Evolutionary conservation across 176 grass and related monocot species (phyloP).

Genomic region (Bonia amplexicaulis): DNA sequence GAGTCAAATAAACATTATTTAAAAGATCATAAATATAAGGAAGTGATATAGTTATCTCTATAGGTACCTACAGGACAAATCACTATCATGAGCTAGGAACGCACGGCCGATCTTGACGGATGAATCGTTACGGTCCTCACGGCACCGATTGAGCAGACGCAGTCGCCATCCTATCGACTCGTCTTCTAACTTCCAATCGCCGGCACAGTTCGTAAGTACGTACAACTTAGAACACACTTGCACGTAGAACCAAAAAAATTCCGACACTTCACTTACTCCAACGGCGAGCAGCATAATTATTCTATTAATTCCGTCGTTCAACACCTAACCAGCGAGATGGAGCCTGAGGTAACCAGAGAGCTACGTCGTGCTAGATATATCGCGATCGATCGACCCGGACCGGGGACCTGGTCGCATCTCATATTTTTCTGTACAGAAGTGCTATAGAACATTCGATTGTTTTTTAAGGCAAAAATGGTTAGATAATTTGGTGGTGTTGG

Average conservation of each 20-base stretch:
- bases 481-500: too few relatives aligned
- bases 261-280: conserved; percentile 5
- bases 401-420: not conserved
- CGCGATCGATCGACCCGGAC: not conserved
- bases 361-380: not conserved
- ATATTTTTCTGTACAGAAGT: conserved; percentile 11
- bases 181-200: not conserved
- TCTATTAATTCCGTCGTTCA: not conserved
- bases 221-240: not conserved
- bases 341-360: not conserved
- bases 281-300: not conserved
- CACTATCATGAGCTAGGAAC: not conserved
- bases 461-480: too few relatives aligned
- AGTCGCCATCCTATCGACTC: not conserved
- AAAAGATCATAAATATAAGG: too few relatives aligned
- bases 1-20: too few relatives aligned
- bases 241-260: not conserved
- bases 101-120: not conserved
- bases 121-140: conserved; percentile 11
- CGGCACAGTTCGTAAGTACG: not conserved
- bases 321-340: not conserved
- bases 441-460: too few relatives aligned
- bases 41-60: too few relatives aligned
- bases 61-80: too few relatives aligned
- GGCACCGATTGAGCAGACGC: not conserved